Evolutionary conservation across 2,329 filamentous ascomycete species (phyloP), one percentile per base, ranked within the genome.

Genomic region (Colletotrichum orchidophilum): DNA sequence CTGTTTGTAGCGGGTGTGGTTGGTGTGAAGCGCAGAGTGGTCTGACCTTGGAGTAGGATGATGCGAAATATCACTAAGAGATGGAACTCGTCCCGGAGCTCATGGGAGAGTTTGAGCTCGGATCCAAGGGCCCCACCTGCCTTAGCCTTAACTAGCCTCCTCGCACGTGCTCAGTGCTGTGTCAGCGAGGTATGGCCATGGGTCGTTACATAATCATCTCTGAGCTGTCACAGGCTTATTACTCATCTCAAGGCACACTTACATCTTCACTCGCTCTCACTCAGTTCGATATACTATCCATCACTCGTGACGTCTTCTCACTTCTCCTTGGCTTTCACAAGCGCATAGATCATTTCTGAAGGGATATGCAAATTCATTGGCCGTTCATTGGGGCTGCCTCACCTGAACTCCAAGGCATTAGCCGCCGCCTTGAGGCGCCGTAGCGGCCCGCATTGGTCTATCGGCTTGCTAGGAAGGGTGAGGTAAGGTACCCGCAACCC

Each of bases 41-140:
- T 66, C 57, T 67, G 68, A 71, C 68, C 64, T 58, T 63, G 21
- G 29, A 33, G 18, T 33, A 52, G 29, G 39, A 27, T 39, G 64
- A 42, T 53, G 57, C 13, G 33, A 26, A 24, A 55, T 29, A 63
- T 39, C 12, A 24, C 46, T 24, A 57, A 57, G 24, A 66, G 35
- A 58, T 26, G 53, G 35, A 11, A 21, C 29, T 46, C 7, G 31
- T 62, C 26, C 53, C 33, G 42, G 42, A 58, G 58, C 39, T 55
- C 42, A 33, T 26, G 33, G 26, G 57, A 63, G 53, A 70, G 55
- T 68, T 63, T 63, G 68, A 68, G 68, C 68, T 71, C 46, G 52
- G 55, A 49, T 31, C 63, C n/a, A 39, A 21, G 15, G n/a, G 57
- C 50, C 50, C 64, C 63, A 63, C 63, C 26, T 26, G 39, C 18